These are phyloP conservation scores for Nematocida homosporus DNA, from an alignment of 371 early-diverging fungal genomes.

Conservation along the genomic window DNA sequence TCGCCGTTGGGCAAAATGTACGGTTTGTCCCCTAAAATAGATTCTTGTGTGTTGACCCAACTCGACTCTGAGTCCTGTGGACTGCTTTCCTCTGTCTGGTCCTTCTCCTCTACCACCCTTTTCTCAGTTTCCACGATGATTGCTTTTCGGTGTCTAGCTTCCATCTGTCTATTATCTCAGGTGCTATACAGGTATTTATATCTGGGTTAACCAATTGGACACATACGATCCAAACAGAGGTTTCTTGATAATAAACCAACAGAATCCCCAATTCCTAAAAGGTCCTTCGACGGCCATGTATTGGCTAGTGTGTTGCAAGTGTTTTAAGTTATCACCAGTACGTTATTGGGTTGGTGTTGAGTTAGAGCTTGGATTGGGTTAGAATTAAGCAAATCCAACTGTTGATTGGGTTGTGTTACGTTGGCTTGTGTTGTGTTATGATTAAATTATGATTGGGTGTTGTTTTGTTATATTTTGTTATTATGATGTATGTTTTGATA, in stretches of 20 bases:
- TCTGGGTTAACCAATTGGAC: constrained; percentile 42
- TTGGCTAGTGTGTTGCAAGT: no score
- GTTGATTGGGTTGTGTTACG: no score
- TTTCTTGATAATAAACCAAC: constrained; percentile 41
- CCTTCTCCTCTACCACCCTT: background rate
- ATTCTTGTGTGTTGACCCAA: constrained; percentile 52
- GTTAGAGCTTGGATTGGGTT: no score
- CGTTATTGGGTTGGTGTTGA: no score
- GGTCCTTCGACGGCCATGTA: no score
- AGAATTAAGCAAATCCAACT: no score
- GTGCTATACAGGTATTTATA: constrained; percentile 32
- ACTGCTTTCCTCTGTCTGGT: constrained; percentile 13
- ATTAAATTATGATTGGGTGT: no score
- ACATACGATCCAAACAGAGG: constrained; percentile 38
- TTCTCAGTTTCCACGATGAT: background rate
- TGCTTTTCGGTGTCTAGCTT: constrained; percentile 20
- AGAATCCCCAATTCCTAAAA: background rate
- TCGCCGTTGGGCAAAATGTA: constrained; percentile 52
- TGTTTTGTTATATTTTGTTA: no score
- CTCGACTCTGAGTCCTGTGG: constrained; percentile 4
- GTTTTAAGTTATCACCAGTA: no score
- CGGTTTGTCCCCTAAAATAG: constrained; percentile 51
- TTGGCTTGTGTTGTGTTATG: no score
- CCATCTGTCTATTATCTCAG: constrained; percentile 10
- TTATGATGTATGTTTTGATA: no score